Percentiles rank a stretch among this genome's conserved stretches.
Conservation (phyloP, 139 green algal species). For the Chlorella sp. region DNA sequence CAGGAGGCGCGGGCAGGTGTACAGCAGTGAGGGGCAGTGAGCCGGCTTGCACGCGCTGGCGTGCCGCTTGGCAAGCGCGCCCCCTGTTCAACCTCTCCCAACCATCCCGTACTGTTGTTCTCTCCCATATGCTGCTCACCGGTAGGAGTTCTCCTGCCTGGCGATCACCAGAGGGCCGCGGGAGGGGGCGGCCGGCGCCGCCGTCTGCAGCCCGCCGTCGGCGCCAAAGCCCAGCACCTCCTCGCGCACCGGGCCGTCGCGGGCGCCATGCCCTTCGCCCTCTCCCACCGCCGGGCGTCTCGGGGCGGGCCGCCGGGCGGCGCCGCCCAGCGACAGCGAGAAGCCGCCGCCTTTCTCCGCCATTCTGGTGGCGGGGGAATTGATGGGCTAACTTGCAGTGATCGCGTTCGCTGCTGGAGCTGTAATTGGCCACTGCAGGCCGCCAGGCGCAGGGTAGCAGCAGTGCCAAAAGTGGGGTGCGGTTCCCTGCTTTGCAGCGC, state of each 20-base stretch:
- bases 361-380: too few relatives aligned
- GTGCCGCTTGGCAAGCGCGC: not conserved
- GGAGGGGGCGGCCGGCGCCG: not conserved
- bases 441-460: too few relatives aligned
- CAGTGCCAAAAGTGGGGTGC: too few relatives aligned
- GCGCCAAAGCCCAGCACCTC: constrained; percentile 35
- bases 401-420: too few relatives aligned
- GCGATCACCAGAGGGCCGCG: constrained; percentile 36
- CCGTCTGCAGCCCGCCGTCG: constrained; percentile 38
- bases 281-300: not conserved
- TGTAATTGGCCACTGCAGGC: too few relatives aligned
- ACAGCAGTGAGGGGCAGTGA: not conserved
- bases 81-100: too few relatives aligned
- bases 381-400: too few relatives aligned
- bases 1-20: not conserved
- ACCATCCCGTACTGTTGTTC: not conserved
- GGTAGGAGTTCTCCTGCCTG: constrained; percentile 47
- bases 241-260: constrained; percentile 22
- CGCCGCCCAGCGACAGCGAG: constrained; percentile 13
- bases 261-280: not conserved
- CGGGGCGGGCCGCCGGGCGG: not conserved
- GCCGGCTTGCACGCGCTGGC: not conserved
- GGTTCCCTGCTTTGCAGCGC: too few relatives aligned
- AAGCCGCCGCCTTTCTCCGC: constrained; percentile 2
- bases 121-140: not conserved